Percentiles rank a stretch among this genome's conserved stretches.
phyloP scores from a whole-genome alignment of 2,329 filamentous ascomycete genomes.

The Davidsoniella australis region DNA sequence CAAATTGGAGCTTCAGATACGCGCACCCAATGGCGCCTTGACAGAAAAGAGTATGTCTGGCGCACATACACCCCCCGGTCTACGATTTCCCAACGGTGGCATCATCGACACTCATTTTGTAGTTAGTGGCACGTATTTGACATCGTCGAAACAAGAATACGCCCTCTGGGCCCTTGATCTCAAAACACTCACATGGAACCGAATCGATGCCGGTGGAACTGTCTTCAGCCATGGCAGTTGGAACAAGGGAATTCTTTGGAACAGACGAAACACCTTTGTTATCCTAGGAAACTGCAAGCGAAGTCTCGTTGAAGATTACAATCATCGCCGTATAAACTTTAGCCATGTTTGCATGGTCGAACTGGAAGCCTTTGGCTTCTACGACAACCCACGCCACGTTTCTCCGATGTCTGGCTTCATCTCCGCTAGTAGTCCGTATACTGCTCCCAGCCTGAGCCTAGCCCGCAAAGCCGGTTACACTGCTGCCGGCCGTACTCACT shows the following conservation, averaged over 20 bases:
- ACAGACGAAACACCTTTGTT: slow-evolving; percentile 83
- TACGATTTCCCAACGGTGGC: slow-evolving; percentile 90
- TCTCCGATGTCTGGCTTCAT: slow-evolving; percentile 67
- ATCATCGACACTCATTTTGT: slow-evolving; percentile 94
- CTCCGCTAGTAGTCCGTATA: slow-evolving; percentile 61
- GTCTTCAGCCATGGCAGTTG: slow-evolving; percentile 96
- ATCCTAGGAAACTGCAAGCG: slow-evolving; percentile 87
- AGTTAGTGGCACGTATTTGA: slow-evolving; percentile 91
- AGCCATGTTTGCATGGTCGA: slow-evolving; percentile 94
- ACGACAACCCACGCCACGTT: slow-evolving; percentile 77
- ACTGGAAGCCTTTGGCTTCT: slow-evolving; percentile 89
- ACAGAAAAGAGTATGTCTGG: slow-evolving; percentile 81
- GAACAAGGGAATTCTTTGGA: slow-evolving; percentile 92
- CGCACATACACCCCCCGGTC: slow-evolving; percentile 70
- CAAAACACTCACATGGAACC: slow-evolving; percentile 75
- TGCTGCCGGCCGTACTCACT: slow-evolving; percentile 60
- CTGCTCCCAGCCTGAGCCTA: slow-evolving; percentile 36
- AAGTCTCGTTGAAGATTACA: slow-evolving; percentile 93
- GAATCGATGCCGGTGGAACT: slow-evolving; percentile 84
- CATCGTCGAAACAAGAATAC: slow-evolving; percentile 95
- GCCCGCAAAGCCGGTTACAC: slow-evolving; percentile 45
- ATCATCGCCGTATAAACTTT: slow-evolving; percentile 94
- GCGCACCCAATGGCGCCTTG: slow-evolving; percentile 66
- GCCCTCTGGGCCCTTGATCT: slow-evolving; percentile 90
- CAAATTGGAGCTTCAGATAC: slow-evolving; percentile 82